Base-by-base conservation (phyloP, 176 grass and related monocot species). In the Hsuehochloa calcarea region DNA sequence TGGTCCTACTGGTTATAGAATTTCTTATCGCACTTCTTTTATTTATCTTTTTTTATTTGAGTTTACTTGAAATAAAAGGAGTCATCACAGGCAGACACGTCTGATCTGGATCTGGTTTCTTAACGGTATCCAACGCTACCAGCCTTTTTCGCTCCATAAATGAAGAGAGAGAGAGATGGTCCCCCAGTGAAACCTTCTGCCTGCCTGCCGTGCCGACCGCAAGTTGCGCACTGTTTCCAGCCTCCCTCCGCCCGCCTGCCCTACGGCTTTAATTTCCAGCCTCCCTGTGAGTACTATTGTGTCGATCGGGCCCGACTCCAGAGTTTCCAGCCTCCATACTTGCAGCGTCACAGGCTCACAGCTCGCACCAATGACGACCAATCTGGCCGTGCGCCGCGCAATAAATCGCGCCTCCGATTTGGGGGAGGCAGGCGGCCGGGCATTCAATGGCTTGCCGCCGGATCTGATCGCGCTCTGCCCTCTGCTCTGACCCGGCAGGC, bases 381-480 rank as follows among this genome's bases (percentile, higher is more conserved):
- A 74, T 35, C 46, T 74, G 71, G 46, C 14, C 44, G 34, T 11
- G 46, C 78, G 47, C 29, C 7, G n/a, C 14, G 75, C 75, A 5
- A 15, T 70, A 49, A 85, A 85, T 69, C 29, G 47, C 27, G 46
- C 59, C 59, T 26, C 10, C n/a, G 10, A 61, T 26, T 0, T 25
- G 2, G 20, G 49, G 11, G 4, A 17, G 15, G 26, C 39, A 7
- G 38, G 63, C 25, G 39, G 58, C 1, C 26, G 38, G 11, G 40
- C 55, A 74, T 73, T 83, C 17, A 83, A 64, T 72, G 26, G 25
- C 67, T 37, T 16, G 68, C 35, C 56, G 70, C 17, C 22, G 70
- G 81, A 74, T 84, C 70, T 4, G 58, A 49, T 62, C 68, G 12
- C 68, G 5, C 3, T 0, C 22, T 5, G 40, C 14, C 39, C 22